These are phyloP conservation scores for Penicillium sp. DNA, from an alignment of 2,329 filamentous ascomycete species.

Conservation along the genomic window DNA sequence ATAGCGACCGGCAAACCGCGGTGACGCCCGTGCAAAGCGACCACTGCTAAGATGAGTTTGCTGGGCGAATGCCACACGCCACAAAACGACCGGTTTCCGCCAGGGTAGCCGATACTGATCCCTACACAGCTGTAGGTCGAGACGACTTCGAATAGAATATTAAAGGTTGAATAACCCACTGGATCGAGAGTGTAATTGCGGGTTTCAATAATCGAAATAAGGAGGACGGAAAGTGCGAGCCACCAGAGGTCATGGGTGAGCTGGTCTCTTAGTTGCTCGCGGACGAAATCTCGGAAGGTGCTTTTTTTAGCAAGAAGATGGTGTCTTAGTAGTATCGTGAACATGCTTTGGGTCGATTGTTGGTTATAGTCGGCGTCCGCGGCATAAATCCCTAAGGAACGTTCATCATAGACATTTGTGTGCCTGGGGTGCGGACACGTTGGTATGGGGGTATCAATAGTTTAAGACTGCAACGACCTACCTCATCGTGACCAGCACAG, in stretches of 20 bases:
- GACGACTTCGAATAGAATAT: slow-evolving; percentile 56
- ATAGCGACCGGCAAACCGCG: slow-evolving; percentile 61
- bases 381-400: slow-evolving; percentile 60
- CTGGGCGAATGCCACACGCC: slow-evolving; percentile 60
- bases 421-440: slow-evolving; percentile 45
- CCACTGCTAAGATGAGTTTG: slow-evolving; percentile 63
- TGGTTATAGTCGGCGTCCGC: slow-evolving; percentile 34
- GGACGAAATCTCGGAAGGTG: slow-evolving; percentile 55
- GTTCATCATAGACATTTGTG: slow-evolving; percentile 74
- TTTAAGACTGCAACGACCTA: too few relatives aligned
- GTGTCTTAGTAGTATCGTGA: slow-evolving; percentile 33
- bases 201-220: slow-evolving; percentile 66
- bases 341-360: slow-evolving; percentile 27
- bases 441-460: too few relatives aligned
- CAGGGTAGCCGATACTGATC: slow-evolving; percentile 61
- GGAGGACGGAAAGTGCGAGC: slow-evolving; percentile 64
- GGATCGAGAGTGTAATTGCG: slow-evolving; percentile 59
- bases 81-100: slow-evolving; percentile 59
- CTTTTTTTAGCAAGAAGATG: slow-evolving; percentile 33
- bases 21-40: slow-evolving; percentile 63
- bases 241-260: slow-evolving; percentile 71
- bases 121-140: slow-evolving; percentile 66
- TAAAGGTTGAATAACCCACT: slow-evolving; percentile 62
- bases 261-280: slow-evolving; percentile 66
- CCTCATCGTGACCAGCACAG: slow-evolving; percentile 41